phyloP scores from a whole-genome alignment of 805 yeast species.

The Saccharomyces cerevisiae region DNA sequence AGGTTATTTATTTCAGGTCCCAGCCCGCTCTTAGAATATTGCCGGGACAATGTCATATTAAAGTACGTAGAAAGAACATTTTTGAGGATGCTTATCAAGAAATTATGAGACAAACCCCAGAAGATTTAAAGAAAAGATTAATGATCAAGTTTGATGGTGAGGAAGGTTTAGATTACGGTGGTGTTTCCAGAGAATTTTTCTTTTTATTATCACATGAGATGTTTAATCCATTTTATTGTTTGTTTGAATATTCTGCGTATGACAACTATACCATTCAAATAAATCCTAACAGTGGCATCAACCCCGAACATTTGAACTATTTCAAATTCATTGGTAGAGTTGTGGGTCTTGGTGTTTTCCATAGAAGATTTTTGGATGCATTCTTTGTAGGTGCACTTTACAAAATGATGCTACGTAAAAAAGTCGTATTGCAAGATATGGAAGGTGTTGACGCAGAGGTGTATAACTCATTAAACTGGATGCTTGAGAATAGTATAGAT shows the following conservation, averaged over 20 bases:
- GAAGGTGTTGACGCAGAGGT: conserved; percentile 98
- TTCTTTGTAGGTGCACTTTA: conserved; percentile 97
- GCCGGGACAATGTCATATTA: conserved; percentile 98
- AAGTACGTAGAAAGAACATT: conserved; percentile 91
- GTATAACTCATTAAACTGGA: conserved; percentile 91
- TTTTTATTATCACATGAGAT: conserved; percentile 93
- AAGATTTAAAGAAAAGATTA: conserved; percentile 90
- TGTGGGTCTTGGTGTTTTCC: conserved; percentile 97
- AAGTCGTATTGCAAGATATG: conserved; percentile 92
- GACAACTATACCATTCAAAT: conserved; percentile 97
- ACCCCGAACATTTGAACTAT: conserved; percentile 95
- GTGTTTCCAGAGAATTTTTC: conserved; percentile 97
- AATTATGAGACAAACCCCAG: conserved; percentile 97
- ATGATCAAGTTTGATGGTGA: conserved; percentile 99
- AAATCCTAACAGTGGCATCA: conserved; percentile 93
- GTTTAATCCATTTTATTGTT: conserved; percentile 96
- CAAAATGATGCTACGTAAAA: conserved; percentile 93
- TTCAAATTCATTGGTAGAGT: conserved; percentile 98
- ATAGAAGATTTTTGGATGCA: conserved; percentile 93
- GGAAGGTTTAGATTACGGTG: conserved; percentile 99
- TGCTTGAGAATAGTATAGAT: conserved; percentile 87
- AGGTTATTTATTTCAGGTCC: conserved; percentile 92
- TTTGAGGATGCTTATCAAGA: conserved; percentile 98
- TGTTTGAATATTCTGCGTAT: conserved; percentile 94
- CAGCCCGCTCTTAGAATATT: conserved; percentile 95